Percentiles rank a stretch among this genome's conserved stretches.
These are phyloP conservation scores for Coemansia sp. DNA, from an alignment of 371 early-diverging fungal genomes.

Conservation along the genomic window DNA sequence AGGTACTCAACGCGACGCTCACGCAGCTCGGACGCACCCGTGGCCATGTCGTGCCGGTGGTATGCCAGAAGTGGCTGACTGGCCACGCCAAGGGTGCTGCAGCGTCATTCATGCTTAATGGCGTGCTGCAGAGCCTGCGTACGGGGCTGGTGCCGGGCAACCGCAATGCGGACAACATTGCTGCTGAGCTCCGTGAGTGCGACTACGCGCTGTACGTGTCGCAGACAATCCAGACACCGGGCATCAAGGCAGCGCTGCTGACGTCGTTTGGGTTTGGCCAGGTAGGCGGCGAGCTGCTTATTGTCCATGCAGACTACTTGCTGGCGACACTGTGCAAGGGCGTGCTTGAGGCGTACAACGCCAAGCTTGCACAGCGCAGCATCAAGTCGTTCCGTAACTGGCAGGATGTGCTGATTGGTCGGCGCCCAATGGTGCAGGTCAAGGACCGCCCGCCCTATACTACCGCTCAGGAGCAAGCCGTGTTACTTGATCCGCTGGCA, in stretches of 20 bases:
- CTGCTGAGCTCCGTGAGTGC: conserved; percentile 73
- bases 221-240: conserved; percentile 85
- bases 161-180: conserved; percentile 94
- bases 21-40: conserved; percentile 84
- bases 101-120: conserved; percentile 97
- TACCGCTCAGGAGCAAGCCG: conserved; percentile 72
- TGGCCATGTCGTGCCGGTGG: conserved; percentile 81
- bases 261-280: conserved; percentile 97
- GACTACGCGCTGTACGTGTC: conserved; percentile 84
- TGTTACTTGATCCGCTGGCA: conserved; percentile 86
- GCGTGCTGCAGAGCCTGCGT: conserved; percentile 81
- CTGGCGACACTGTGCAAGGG: conserved; percentile 70
- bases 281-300: conserved; percentile 82
- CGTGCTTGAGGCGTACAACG: conserved; percentile 71
- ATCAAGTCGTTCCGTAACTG: conserved; percentile 82
- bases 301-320: conserved; percentile 84
- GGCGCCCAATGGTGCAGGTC: conserved; percentile 79
- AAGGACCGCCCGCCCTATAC: conserved; percentile 87
- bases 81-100: conserved; percentile 97
- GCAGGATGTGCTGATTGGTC: conserved; percentile 86
- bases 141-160: conserved; percentile 94
- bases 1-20: conserved; percentile 85
- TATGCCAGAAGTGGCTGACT: conserved; percentile 94
- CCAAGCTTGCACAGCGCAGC: conserved; percentile 68
- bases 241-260: conserved; percentile 91